phyloP scores from a whole-genome alignment of 805 yeast genomes.

The Komagataella mondaviorum region DNA sequence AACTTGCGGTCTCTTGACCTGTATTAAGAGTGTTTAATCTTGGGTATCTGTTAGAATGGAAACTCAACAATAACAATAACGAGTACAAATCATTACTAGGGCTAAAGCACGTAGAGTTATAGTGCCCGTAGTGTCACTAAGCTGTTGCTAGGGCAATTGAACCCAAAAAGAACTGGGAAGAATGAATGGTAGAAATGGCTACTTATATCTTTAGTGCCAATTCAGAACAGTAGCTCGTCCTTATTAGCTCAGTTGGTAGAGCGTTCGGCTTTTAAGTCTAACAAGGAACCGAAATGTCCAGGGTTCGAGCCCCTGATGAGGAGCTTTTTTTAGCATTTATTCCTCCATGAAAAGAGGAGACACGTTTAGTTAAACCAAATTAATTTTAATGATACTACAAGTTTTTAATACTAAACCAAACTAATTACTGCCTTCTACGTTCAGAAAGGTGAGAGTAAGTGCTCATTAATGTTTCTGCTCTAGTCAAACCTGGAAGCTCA shows the following conservation, averaged over 20 bases:
- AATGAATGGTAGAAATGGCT: background rate
- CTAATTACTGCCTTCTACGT: background rate
- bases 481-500: constrained; percentile 33
- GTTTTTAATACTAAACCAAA: background rate
- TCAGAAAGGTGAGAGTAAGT: background rate
- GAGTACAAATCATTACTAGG: too few species aligned
- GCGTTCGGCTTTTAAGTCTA: constrained; percentile 12
- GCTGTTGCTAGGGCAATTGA: too few species aligned
- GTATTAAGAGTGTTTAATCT: too few species aligned
- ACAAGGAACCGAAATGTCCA: constrained; percentile 35
- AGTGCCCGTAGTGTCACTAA: too few species aligned
- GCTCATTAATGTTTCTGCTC: constrained; percentile 21
- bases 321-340: constrained; percentile 16
- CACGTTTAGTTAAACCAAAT: background rate
- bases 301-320: constrained; percentile 52
- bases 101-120: too few species aligned
- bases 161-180: background rate
- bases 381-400: background rate
- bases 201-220: too few species aligned
- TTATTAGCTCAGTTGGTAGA: constrained; percentile 13
- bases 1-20: too few species aligned
- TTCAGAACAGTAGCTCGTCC: background rate
- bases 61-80: too few species aligned
- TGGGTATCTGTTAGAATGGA: too few species aligned
- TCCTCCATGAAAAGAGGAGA: background rate